phyloP scores from a whole-genome alignment of 306 rosid species.

The Lathyrus aphaca region DNA sequence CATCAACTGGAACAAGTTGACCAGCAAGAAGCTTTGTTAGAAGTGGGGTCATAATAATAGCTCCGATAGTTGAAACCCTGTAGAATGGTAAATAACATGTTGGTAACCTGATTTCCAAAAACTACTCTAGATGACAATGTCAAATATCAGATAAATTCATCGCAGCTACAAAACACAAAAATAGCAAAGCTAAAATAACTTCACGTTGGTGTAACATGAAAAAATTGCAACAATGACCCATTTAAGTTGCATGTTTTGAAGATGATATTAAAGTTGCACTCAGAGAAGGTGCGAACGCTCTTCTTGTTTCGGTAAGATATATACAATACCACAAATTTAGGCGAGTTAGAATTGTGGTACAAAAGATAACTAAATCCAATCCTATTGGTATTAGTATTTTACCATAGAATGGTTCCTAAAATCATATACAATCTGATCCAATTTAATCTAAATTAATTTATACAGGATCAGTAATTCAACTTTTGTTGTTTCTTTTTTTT shows the following conservation, averaged over 20 bases:
- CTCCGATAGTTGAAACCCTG: conserved; percentile 94
- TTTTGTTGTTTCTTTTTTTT: background rate
- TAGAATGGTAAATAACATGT: conserved; percentile 34
- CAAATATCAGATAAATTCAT: conserved; percentile 11
- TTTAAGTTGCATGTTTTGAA: background rate
- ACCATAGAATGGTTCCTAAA: background rate
- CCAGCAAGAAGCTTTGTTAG: conserved; percentile 96
- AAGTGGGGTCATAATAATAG: conserved; percentile 89
- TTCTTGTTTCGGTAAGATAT: conserved; percentile 12
- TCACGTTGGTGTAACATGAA: background rate
- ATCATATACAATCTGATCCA: background rate
- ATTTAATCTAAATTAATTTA: background rate
- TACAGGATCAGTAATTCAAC: background rate
- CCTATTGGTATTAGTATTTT: background rate
- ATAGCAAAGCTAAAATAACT: conserved; percentile 19
- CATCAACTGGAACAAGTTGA: conserved; percentile 96
- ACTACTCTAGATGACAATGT: conserved; percentile 11
- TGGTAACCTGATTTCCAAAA: conserved; percentile 19
- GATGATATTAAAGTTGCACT: conserved; percentile 22
- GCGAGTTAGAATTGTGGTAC: background rate
- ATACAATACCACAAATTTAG: conserved; percentile 1
- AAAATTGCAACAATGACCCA: conserved; percentile 23
- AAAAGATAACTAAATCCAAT: background rate
- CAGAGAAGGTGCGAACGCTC: conserved; percentile 13
- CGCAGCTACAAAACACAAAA: conserved; percentile 24